Evolutionary conservation across 169 alveolate species (phyloP).

Genomic region (Cytauxzoon felis): DNA sequence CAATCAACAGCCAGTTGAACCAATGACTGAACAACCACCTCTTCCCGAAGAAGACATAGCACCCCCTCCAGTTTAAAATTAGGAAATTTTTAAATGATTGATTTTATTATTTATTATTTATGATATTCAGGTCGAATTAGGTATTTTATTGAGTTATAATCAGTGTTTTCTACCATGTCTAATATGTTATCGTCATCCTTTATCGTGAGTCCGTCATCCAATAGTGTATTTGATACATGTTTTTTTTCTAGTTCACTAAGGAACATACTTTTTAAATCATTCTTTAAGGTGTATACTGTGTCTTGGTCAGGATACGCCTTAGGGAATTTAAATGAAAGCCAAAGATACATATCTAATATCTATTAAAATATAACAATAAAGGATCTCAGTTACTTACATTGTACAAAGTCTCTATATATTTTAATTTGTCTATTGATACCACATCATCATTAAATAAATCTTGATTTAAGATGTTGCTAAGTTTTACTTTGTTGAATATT

Average conservation of each 20-base stretch:
- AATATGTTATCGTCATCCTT: conserved; percentile 6
- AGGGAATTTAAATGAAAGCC: conserved; percentile 53
- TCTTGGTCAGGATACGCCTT: conserved; percentile 28
- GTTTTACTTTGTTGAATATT: conserved; percentile 24
- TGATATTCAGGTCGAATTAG: neutral
- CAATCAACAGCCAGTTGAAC: conserved; percentile 32
- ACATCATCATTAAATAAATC: conserved; percentile 5
- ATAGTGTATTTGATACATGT: too few species aligned
- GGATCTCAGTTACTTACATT: conserved; percentile 3
- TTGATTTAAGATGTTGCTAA: conserved; percentile 17
- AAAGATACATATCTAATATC: conserved; percentile 44
- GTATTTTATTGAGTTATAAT: conserved; percentile 12
- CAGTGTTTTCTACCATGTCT: too few species aligned
- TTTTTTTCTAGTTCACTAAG: too few species aligned
- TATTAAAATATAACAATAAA: neutral
- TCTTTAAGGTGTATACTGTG: conserved; percentile 28
- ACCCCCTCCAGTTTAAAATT: conserved; percentile 1
- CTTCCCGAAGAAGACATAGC: neutral
- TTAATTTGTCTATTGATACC: conserved; percentile 5
- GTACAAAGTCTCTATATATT: conserved; percentile 29
- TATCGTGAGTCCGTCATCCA: too few species aligned
- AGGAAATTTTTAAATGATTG: neutral
- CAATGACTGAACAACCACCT: neutral
- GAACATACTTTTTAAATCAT: too few species aligned
- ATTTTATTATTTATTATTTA: neutral